phyloP scores from a whole-genome alignment of 2,329 filamentous ascomycete species.

The Scopulariopsis brevicaulis region DNA sequence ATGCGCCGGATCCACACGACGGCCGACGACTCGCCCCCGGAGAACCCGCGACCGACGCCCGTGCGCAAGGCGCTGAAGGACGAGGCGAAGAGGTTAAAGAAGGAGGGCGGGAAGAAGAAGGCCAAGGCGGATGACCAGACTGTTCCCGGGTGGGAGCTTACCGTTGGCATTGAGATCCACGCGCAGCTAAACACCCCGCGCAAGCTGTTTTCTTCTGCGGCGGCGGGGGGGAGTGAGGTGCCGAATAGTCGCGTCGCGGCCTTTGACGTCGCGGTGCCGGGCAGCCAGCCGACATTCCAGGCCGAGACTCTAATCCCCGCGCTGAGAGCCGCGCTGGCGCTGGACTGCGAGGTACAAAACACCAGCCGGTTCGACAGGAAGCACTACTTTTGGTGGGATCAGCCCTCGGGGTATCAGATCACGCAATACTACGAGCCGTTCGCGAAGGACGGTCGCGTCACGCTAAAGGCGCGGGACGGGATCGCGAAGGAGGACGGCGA shows the following conservation, averaged over 20 bases:
- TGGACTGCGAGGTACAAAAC: constrained; percentile 67
- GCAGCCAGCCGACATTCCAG: constrained; percentile 81
- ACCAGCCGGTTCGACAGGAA: constrained; percentile 87
- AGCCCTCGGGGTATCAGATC: constrained; percentile 92
- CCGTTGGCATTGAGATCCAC: constrained; percentile 94
- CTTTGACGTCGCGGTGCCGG: constrained; percentile 84
- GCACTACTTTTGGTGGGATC: constrained; percentile 99
- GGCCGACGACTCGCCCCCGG: constrained; percentile 10
- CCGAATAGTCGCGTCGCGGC: constrained; percentile 82
- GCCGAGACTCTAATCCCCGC: constrained; percentile 74
- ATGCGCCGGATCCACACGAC: constrained; percentile 18
- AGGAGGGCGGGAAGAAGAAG: constrained; percentile 41
- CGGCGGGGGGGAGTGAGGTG: constrained; percentile 50
- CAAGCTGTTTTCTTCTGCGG: constrained; percentile 79
- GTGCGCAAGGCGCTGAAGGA: constrained; percentile 65
- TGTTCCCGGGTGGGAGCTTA: constrained; percentile 74
- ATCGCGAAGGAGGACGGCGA: constrained; percentile 65
- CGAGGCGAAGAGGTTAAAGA: constrained; percentile 58
- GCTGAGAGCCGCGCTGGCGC: constrained; percentile 74
- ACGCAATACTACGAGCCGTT: constrained; percentile 84
- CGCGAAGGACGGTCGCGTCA: constrained; percentile 60
- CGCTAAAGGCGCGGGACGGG: constrained; percentile 63
- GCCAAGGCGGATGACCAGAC: constrained; percentile 28
- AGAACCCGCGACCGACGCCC: constrained; percentile 26
- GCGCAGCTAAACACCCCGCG: constrained; percentile 81